A percentile compares a stretch with the other conserved stretches of the same genome.
These are phyloP conservation scores for Populus simonii DNA, from an alignment of 345 rosid genomes.

Conservation along the genomic window DNA sequence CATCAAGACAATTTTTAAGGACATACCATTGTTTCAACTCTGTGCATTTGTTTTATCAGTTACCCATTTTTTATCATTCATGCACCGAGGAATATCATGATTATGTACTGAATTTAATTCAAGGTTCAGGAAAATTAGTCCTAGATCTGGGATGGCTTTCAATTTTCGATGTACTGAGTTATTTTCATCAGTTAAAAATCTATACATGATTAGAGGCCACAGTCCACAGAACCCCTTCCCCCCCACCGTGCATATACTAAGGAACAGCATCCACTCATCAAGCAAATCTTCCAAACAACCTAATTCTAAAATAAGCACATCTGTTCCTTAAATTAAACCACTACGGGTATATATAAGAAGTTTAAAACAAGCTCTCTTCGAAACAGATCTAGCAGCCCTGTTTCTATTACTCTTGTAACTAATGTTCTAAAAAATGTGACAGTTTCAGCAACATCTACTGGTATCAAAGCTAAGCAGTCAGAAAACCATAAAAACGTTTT, in stretches of 20 bases:
- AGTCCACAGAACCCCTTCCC: not conserved
- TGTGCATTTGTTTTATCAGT: not conserved
- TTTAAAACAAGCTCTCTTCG: not conserved
- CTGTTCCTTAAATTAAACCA: not conserved
- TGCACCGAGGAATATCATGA: not conserved
- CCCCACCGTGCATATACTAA: not conserved
- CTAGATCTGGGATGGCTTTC: not conserved
- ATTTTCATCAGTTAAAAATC: not conserved
- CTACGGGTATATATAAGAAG: not conserved
- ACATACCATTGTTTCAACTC: conserved; percentile 4
- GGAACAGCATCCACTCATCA: not conserved
- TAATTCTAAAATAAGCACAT: not conserved
- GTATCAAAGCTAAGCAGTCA: not conserved
- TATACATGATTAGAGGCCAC: not conserved
- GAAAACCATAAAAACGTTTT: conserved; percentile 1
- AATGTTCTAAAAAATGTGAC: not conserved
- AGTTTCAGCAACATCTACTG: not conserved
- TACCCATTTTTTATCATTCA: not conserved
- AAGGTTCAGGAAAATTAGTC: not conserved
- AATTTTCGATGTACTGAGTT: not conserved
- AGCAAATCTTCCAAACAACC: not conserved
- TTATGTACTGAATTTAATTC: not conserved
- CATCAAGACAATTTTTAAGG: not conserved
- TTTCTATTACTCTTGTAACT: not conserved
- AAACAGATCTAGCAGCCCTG: not conserved